Evolutionary conservation across 75 land plant species (phyloP), one percentile per base, ranked within the genome.

Genomic region (Isoetes taiwanensis): DNA sequence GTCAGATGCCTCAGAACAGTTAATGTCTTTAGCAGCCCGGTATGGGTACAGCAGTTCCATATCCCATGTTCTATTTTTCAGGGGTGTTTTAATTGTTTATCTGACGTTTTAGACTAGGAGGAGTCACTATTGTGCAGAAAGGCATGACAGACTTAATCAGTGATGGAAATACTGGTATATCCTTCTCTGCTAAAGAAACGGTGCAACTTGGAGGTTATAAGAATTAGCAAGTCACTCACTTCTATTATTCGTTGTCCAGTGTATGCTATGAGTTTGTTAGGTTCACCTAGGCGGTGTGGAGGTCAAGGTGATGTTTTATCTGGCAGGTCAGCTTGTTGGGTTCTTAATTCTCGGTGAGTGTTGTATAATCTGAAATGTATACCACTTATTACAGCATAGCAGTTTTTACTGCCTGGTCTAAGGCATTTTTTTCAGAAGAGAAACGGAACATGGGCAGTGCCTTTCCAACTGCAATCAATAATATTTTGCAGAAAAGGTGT

Each of bases 281-380:
- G 98, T 32, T 83, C 98, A 23, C 94, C 97, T 27, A 78, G 97
- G 38, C 85, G 97, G 34, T 93, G 98, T 76, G 98, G 98, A 67
- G 98, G 98, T 38, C 98, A 93, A 68, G 98, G 98, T 53, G 98
- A 93, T 68, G 80, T 93, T 30, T 85, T 93, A 39, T 87, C 95
- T 37, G 95, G 98, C 60, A 78, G 97, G 94, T 81, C n/a, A n/a
- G n/a, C n/a, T n/a, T n/a, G n/a, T n/a, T n/a, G n/a, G n/a, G n/a
- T n/a, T n/a, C n/a, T n/a, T n/a, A n/a, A n/a, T n/a, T n/a, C n/a
- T n/a, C n/a, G n/a, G n/a, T n/a, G n/a, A n/a, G n/a, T n/a, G n/a
- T n/a, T n/a, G n/a, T n/a, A n/a, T n/a, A n/a, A n/a, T n/a, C n/a
- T n/a, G n/a, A n/a, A n/a, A n/a, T n/a, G n/a, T n/a, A n/a, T n/a